Conservation (phyloP, 495 filamentous ascomycete genomes). For the Talaromyces stipitatus region DNA sequence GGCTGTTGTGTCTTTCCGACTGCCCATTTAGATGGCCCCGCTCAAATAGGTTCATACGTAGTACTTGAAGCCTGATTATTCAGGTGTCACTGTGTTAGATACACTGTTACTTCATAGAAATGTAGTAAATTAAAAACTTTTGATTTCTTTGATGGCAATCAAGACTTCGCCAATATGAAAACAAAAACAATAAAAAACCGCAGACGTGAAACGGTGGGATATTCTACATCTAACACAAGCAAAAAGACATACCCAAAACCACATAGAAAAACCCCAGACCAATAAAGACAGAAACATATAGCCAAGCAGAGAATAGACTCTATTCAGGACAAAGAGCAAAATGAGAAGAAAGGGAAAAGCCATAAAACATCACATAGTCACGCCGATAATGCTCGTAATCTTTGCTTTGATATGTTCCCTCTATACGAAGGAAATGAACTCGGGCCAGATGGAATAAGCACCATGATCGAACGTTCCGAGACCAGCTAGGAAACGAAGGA, state of each 20-base stretch:
- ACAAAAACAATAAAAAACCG: neutral
- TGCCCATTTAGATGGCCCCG: neutral
- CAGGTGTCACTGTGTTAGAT: neutral
- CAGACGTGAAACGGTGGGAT: neutral
- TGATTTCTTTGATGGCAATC: neutral
- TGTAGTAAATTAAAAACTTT: neutral
- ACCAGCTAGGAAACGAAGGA: neutral
- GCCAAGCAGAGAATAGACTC: neutral
- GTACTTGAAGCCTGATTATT: neutral
- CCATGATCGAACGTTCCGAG: neutral
- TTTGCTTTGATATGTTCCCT: neutral
- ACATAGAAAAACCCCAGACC: neutral
- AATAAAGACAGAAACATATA: neutral
- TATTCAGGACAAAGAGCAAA: neutral
- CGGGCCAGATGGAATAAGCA: neutral
- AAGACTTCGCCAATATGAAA: neutral
- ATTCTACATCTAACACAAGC: neutral
- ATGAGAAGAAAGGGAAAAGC: neutral
- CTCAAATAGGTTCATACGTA: too few species aligned
- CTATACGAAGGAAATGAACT: too few species aligned
- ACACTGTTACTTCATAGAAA: too few species aligned
- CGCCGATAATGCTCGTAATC: neutral
- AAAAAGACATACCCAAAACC: neutral
- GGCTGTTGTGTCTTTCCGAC: neutral
- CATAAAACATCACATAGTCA: neutral